Evolutionary conservation across 345 rosid species (phyloP).

Genomic region (Eucalyptus virginea): DNA sequence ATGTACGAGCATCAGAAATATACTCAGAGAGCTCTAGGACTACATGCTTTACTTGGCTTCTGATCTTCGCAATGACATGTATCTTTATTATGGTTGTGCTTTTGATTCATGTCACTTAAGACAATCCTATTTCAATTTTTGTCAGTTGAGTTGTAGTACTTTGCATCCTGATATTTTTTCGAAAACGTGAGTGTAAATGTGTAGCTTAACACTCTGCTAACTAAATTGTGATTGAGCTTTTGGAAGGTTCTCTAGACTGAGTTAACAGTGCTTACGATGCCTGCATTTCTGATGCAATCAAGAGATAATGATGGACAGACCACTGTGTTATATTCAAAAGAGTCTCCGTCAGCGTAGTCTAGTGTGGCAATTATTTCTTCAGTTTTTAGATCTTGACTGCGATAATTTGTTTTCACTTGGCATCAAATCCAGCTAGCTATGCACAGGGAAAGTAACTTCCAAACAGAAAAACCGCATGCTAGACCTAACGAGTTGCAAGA

Average conservation of each 20-base stretch:
- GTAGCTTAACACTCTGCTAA: neutral
- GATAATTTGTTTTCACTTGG: neutral
- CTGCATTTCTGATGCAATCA: neutral
- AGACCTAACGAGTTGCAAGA: neutral
- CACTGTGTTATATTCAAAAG: neutral
- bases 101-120: constrained; percentile 63
- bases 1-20: constrained; percentile 46
- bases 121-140: neutral
- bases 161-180: neutral
- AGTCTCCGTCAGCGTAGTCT: neutral
- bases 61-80: constrained; percentile 57
- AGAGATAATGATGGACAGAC: neutral
- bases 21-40: constrained; percentile 66
- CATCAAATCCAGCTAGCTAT: neutral
- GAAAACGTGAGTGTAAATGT: neutral
- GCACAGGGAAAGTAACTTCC: neutral
- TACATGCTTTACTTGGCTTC: constrained; percentile 74
- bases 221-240: neutral
- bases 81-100: constrained; percentile 80
- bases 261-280: neutral
- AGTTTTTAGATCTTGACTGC: neutral
- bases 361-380: neutral
- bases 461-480: neutral
- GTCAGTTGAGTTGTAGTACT: neutral
- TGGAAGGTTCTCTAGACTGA: neutral